phyloP scores from a whole-genome alignment of 345 rosid genomes.

The Gynandropsis gynandra region DNA sequence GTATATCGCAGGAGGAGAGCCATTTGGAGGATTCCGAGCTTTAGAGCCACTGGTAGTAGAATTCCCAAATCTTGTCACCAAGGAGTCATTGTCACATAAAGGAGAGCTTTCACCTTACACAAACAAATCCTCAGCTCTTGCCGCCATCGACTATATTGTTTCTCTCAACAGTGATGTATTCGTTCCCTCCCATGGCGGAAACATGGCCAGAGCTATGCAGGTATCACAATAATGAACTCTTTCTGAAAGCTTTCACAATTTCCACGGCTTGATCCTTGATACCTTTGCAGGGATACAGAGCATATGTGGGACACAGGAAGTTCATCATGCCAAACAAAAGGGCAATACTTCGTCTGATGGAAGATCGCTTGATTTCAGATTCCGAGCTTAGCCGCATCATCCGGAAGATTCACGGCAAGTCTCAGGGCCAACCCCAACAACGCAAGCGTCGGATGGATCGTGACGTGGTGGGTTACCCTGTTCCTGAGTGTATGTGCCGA shows the following conservation, averaged over 20 bases:
- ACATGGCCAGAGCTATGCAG: slow-evolving; percentile 74
- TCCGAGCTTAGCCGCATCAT: slow-evolving; percentile 32
- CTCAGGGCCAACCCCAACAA: slow-evolving; percentile 51
- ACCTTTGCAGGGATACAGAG: slow-evolving; percentile 51
- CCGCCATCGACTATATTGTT: slow-evolving; percentile 69
- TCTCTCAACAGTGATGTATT: slow-evolving; percentile 65
- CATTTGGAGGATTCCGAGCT: slow-evolving; percentile 60
- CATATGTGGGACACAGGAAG: slow-evolving; percentile 66
- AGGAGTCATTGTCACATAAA: slow-evolving; percentile 45
- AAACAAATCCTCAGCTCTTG: slow-evolving; percentile 53
- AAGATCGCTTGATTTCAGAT: slow-evolving; percentile 42
- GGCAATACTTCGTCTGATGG: slow-evolving; percentile 50
- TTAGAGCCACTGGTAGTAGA: slow-evolving; percentile 45
- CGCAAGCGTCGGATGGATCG: slow-evolving; percentile 45
- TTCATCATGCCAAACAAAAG: slow-evolving; percentile 64
- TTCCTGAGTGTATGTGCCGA: slow-evolving; percentile 72
- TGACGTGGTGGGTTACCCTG: slow-evolving; percentile 61
- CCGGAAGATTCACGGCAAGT: slow-evolving; percentile 48
- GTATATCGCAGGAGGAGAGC: slow-evolving; percentile 66
- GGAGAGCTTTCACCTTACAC: slow-evolving; percentile 51
- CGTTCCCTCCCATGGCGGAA: slow-evolving; percentile 82
- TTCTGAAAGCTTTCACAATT: not conserved
- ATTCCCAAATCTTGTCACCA: slow-evolving; percentile 48
- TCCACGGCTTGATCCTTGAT: not conserved
- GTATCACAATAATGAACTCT: too few species aligned